Conservation (phyloP, 805 yeast species). For the Candida railenensis region DNA sequence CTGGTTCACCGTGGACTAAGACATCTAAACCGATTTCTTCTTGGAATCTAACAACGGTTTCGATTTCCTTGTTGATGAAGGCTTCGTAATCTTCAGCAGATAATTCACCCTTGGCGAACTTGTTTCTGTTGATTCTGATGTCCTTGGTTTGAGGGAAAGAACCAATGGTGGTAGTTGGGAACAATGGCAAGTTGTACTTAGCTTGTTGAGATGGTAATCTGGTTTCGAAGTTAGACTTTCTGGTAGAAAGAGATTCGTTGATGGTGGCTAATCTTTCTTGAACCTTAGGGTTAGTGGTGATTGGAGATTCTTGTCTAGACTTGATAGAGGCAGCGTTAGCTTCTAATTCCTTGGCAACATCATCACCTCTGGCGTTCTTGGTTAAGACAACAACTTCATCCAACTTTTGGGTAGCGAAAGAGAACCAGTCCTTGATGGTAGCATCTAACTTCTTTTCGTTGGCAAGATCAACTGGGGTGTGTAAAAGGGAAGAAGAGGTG, state of each 20-base stretch:
- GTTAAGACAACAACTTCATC: conserved; percentile 88
- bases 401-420: conserved; percentile 96
- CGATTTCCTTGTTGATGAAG: conserved; percentile 96
- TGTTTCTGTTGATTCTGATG: conserved; percentile 97
- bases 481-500: conserved; percentile 94
- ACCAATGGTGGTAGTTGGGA: conserved; percentile 99
- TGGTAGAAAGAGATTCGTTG: conserved; percentile 73
- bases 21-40: conserved; percentile 98
- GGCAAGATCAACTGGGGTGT: conserved; percentile 96
- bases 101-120: conserved; percentile 95
- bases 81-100: conserved; percentile 92
- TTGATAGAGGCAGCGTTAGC: conserved; percentile 85
- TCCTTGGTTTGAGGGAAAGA: conserved; percentile 99
- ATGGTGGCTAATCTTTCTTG: conserved; percentile 80
- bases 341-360: conserved; percentile 71
- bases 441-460: conserved; percentile 89
- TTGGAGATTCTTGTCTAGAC: conserved; percentile 80
- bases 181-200: conserved; percentile 89
- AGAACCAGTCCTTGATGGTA: conserved; percentile 95
- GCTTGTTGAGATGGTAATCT: conserved; percentile 87
- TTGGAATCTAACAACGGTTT: conserved; percentile 96
- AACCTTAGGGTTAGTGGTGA: conserved; percentile 91
- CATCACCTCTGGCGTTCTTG: conserved; percentile 80
- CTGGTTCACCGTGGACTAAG: conserved; percentile 99
- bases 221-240: conserved; percentile 81